Conservation (phyloP, 202 grass and related monocot species). For the Brachypodium distachyon region DNA sequence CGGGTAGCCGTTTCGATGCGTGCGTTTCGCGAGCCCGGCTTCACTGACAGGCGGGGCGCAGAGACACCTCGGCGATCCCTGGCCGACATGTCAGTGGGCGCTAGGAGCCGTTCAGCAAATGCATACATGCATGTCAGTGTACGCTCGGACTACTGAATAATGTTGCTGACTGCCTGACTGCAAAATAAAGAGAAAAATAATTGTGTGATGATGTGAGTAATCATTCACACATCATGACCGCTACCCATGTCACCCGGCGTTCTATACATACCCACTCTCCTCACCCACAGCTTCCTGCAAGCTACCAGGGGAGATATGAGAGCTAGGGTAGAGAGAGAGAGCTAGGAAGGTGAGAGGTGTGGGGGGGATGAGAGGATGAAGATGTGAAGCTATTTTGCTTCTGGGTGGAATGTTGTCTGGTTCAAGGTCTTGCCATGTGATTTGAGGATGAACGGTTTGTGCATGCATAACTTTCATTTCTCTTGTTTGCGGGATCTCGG, state of each 20-base stretch:
- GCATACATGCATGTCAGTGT: too few relatives aligned
- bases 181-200: conserved; percentile 13
- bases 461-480: background rate
- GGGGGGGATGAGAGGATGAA: background rate
- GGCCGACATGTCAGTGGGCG: background rate
- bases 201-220: conserved; percentile 31
- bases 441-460: conserved; percentile 9
- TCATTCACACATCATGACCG: conserved; percentile 82
- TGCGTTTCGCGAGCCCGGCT: background rate
- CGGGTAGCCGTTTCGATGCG: background rate
- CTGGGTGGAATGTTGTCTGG: conserved; percentile 99
- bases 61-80: rapidly evolving
- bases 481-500: conserved; percentile 49
- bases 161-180: conserved; percentile 26
- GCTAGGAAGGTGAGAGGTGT: background rate
- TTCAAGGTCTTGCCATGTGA: conserved; percentile 49
- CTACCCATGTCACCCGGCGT: conserved; percentile 11
- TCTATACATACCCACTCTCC: conserved; percentile 61
- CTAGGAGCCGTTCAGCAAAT: background rate
- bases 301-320: conserved; percentile 3
- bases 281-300: conserved; percentile 18
- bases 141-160: background rate
- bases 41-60: background rate
- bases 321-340: conserved; percentile 1
- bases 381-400: conserved; percentile 71